phyloP scores from a whole-genome alignment of 2,329 filamentous ascomycete species.

The Alternaria gansuensis region DNA sequence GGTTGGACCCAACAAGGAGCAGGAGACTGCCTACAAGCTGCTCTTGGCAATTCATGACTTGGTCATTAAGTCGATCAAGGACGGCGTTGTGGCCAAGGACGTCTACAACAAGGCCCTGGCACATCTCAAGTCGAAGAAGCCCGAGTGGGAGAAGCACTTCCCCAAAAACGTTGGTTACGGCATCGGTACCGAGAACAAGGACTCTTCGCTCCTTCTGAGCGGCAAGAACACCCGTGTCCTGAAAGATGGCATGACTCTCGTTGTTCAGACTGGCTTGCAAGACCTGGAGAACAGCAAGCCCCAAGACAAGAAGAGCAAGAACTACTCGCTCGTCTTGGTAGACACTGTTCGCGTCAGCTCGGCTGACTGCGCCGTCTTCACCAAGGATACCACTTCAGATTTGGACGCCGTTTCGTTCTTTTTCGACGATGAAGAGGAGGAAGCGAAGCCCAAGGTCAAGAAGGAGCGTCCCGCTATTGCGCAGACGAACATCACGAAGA shows the following conservation, averaged over 20 bases:
- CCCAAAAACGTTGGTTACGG: constrained; percentile 90
- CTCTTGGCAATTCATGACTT: constrained; percentile 83
- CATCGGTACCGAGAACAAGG: constrained; percentile 90
- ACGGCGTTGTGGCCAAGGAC: constrained; percentile 86
- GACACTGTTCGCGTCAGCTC: constrained; percentile 91
- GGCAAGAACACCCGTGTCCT: constrained; percentile 83
- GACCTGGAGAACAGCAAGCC: constrained; percentile 87
- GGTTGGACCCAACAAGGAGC: constrained; percentile 94
- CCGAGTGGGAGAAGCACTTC: constrained; percentile 94
- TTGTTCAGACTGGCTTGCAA: constrained; percentile 86
- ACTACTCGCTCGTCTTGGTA: constrained; percentile 87
- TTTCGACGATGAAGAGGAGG: constrained; percentile 92
- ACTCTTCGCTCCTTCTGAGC: constrained; percentile 83
- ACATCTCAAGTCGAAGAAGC: constrained; percentile 87
- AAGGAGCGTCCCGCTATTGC: constrained; percentile 87
- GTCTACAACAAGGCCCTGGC: constrained; percentile 87
- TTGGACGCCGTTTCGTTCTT: constrained; percentile 97
- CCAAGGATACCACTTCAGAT: constrained; percentile 88
- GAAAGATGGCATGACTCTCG: constrained; percentile 97
- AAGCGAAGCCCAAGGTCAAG: constrained; percentile 87
- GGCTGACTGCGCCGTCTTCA: constrained; percentile 85
- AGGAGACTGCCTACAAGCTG: constrained; percentile 93
- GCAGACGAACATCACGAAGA: constrained; percentile 94
- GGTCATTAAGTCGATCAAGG: constrained; percentile 89
- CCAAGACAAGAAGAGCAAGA: constrained; percentile 88